Evolutionary conservation across 2,329 filamentous ascomycete genomes (phyloP).

Genomic region (Beauveria australis): DNA sequence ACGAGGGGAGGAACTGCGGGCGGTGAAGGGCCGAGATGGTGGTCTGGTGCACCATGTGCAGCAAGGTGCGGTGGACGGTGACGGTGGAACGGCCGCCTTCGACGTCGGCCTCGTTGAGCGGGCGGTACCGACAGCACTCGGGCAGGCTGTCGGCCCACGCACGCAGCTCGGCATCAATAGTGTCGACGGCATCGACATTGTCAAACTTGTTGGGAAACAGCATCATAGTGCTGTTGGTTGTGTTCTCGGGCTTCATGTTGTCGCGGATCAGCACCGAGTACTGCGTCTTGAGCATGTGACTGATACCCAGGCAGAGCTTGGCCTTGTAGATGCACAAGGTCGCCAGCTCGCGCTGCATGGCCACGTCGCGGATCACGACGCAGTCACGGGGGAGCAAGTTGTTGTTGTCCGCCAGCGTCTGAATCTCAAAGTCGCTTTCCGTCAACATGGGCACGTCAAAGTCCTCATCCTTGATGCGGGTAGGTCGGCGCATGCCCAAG

Average conservation of each 20-base stretch:
- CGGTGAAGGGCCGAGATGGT: constrained; percentile 85
- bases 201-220: constrained; percentile 82
- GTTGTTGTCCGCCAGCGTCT: constrained; percentile 57
- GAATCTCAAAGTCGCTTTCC: constrained; percentile 76
- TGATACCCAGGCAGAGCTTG: constrained; percentile 81
- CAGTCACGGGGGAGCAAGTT: constrained; percentile 63
- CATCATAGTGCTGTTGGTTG: constrained; percentile 76
- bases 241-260: constrained; percentile 67
- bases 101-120: constrained; percentile 45
- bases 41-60: constrained; percentile 92
- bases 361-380: constrained; percentile 59
- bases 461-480: constrained; percentile 85
- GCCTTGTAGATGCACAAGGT: constrained; percentile 88
- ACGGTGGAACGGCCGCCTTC: constrained; percentile 52
- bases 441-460: constrained; percentile 89
- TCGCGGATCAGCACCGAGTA: constrained; percentile 87
- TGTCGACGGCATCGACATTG: constrained; percentile 70
- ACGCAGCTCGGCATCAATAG: constrained; percentile 71
- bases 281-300: constrained; percentile 80
- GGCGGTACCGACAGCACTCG: constrained; percentile 59
- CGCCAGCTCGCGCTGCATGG: constrained; percentile 70
- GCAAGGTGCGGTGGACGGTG: constrained; percentile 68
- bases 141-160: constrained; percentile 70
- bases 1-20: constrained; percentile 78
- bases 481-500: constrained; percentile 86